phyloP scores from a whole-genome alignment of 495 filamentous ascomycete genomes.

The Collariella sp. region DNA sequence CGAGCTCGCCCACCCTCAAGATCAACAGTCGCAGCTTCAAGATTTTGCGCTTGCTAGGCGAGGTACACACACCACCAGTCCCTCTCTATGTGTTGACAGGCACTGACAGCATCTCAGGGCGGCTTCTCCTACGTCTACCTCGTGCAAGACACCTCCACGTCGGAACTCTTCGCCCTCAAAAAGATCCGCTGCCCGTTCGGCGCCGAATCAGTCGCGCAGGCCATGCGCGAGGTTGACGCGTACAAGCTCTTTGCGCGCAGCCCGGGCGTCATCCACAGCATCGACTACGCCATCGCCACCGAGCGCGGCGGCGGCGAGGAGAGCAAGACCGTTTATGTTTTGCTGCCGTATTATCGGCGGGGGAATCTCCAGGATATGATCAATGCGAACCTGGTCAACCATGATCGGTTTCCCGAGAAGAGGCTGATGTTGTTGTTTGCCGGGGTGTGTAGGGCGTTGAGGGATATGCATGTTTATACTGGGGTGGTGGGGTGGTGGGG shows the following conservation, averaged over 20 bases:
- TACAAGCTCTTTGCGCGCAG: conserved; percentile 81
- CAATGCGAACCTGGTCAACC: conserved; percentile 97
- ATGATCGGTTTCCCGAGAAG: conserved; percentile 83
- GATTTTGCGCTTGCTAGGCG: conserved; percentile 83
- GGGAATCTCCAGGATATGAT: conserved; percentile 97
- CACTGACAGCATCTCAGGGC: conserved; percentile 47
- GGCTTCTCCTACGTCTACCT: conserved; percentile 99
- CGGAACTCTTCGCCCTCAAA: conserved; percentile 85
- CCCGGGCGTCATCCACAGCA: conserved; percentile 78
- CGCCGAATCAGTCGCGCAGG: conserved; percentile 86
- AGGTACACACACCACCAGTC: conserved; percentile 41
- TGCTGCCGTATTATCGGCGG: conserved; percentile 87
- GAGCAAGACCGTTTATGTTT: conserved; percentile 90
- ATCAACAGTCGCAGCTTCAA: conserved; percentile 95
- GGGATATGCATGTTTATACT: conserved; percentile 82
- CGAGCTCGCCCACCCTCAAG: conserved; percentile 82
- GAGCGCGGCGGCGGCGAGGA: conserved; percentile 42
- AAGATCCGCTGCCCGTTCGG: conserved; percentile 97
- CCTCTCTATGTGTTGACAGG: not conserved
- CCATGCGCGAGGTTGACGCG: conserved; percentile 93
- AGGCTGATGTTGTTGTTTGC: conserved; percentile 82
- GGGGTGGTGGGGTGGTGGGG: conserved; percentile 32
- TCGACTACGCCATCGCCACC: conserved; percentile 64
- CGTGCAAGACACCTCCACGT: conserved; percentile 76
- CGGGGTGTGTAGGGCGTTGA: conserved; percentile 80